These are phyloP conservation scores for Paecilomyces variotii DNA, from an alignment of 2,329 filamentous ascomycete genomes.

Conservation along the genomic window DNA sequence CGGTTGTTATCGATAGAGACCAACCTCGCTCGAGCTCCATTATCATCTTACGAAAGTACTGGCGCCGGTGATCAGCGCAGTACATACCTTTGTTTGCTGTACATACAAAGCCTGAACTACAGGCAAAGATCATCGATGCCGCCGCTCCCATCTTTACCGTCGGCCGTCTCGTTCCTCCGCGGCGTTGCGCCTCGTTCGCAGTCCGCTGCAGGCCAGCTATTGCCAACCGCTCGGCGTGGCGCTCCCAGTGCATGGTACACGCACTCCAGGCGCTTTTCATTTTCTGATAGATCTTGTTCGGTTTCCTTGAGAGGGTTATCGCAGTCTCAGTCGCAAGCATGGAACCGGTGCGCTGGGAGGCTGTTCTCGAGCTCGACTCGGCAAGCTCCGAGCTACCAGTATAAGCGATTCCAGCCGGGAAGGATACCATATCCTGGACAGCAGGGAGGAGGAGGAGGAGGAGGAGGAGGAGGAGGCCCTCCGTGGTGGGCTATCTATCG, in stretches of 20 bases:
- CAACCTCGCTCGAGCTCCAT: background rate
- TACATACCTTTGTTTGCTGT: background rate
- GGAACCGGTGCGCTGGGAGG: background rate
- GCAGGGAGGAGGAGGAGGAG: background rate
- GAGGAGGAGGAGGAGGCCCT: slow-evolving; percentile 5
- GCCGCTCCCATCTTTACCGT: background rate
- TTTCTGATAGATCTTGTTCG: background rate
- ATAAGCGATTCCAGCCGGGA: slow-evolving; percentile 10
- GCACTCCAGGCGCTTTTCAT: background rate
- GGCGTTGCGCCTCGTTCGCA: background rate
- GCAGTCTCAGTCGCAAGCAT: background rate
- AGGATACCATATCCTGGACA: slow-evolving; percentile 9
- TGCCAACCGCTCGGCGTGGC: background rate
- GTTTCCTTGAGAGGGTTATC: background rate
- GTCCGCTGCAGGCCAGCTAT: background rate
- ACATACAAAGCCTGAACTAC: background rate
- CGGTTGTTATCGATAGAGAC: background rate
- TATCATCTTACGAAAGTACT: background rate
- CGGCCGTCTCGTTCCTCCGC: background rate
- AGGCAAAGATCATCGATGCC: background rate
- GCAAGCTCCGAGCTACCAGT: slow-evolving; percentile 7
- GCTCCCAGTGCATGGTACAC: background rate
- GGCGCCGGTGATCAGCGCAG: background rate
- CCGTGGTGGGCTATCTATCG: slow-evolving; percentile 15
- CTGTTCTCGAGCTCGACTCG: slow-evolving; percentile 9